A percentile compares a stretch with the other conserved stretches of the same genome.
Conservation (phyloP, 768 basidiomycete genomes). For the Psilocybe subaeruginosa region DNA sequence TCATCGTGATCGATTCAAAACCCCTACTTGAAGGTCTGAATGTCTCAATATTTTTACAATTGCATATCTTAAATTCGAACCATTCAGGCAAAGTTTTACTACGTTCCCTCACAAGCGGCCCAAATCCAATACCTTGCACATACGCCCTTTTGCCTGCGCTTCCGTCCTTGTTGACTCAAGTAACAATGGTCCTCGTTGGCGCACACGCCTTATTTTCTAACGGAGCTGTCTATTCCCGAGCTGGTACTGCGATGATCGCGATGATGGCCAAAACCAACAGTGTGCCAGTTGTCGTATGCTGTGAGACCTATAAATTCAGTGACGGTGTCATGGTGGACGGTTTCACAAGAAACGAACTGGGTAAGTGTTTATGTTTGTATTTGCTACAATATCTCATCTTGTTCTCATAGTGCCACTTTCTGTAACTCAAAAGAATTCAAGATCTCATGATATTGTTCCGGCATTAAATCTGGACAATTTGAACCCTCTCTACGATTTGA, state of each 20-base stretch:
- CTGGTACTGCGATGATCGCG: conserved; percentile 93
- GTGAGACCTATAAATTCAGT: conserved; percentile 98
- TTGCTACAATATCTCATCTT: neutral
- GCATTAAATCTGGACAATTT: conserved; percentile 71
- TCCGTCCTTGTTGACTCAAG: conserved; percentile 77
- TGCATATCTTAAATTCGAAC: conserved; percentile 2
- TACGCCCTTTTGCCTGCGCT: conserved; percentile 91
- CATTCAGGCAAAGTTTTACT: conserved; percentile 77
- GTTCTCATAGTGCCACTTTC: conserved; percentile 36
- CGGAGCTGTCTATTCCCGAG: conserved; percentile 90
- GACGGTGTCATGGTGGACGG: conserved; percentile 92
- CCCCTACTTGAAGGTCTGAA: conserved; percentile 85
- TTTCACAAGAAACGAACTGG: conserved; percentile 95
- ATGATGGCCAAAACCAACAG: conserved; percentile 92
- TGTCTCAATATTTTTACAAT: neutral
- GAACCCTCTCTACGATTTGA: conserved; percentile 92
- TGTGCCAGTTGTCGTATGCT: conserved; percentile 94
- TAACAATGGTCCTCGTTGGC: conserved; percentile 86
- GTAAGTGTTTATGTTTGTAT: conserved; percentile 42
- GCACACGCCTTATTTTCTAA: conserved; percentile 95
- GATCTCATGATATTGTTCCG: conserved; percentile 28
- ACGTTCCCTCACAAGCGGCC: conserved; percentile 62
- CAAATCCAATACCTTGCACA: conserved; percentile 75
- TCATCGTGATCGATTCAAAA: conserved; percentile 93
- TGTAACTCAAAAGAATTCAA: conserved; percentile 31